Evolutionary conservation across 306 rosid genomes (phyloP).

Genomic region (Gastrolobium bilobum): DNA sequence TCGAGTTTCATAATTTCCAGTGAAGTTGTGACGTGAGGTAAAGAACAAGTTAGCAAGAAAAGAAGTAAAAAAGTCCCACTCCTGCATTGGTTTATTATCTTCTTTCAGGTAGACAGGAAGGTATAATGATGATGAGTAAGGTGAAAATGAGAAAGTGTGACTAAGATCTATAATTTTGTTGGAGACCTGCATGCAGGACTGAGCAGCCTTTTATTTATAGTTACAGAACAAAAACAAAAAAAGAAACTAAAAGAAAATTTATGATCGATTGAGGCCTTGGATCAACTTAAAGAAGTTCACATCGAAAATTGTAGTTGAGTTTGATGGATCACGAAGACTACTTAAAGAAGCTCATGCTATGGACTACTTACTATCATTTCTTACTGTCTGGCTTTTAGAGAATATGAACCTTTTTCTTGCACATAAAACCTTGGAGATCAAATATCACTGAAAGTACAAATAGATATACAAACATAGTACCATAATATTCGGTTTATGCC

Average conservation of each 20-base stretch:
- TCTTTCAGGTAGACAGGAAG: slow-evolving; percentile 82
- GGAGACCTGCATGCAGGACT: slow-evolving; percentile 51
- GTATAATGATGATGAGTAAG: slow-evolving; percentile 67
- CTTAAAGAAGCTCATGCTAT: slow-evolving; percentile 55
- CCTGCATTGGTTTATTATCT: slow-evolving; percentile 55
- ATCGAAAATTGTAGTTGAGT: slow-evolving; percentile 87
- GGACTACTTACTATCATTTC: too few species aligned
- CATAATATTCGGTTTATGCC: background rate
- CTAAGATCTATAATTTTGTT: slow-evolving; percentile 52
- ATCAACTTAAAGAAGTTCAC: slow-evolving; percentile 71
- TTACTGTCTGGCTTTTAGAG: too few species aligned
- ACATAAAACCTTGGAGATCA: too few species aligned
- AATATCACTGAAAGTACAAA: background rate
- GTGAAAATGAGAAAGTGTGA: slow-evolving; percentile 45
- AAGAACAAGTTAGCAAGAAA: slow-evolving; percentile 40
- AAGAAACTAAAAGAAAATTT: slow-evolving; percentile 28
- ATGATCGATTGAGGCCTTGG: slow-evolving; percentile 15
- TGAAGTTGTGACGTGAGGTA: slow-evolving; percentile 60
- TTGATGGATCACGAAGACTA: slow-evolving; percentile 93
- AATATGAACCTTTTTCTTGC: too few species aligned
- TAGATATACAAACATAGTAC: background rate
- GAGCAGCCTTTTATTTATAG: slow-evolving; percentile 70
- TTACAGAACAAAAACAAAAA: slow-evolving; percentile 24
- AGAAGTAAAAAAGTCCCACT: slow-evolving; percentile 57
- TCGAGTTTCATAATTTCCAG: slow-evolving; percentile 47